These are phyloP conservation scores for Dalbergia cultrata DNA, from an alignment of 306 rosid species.

Conservation along the genomic window DNA sequence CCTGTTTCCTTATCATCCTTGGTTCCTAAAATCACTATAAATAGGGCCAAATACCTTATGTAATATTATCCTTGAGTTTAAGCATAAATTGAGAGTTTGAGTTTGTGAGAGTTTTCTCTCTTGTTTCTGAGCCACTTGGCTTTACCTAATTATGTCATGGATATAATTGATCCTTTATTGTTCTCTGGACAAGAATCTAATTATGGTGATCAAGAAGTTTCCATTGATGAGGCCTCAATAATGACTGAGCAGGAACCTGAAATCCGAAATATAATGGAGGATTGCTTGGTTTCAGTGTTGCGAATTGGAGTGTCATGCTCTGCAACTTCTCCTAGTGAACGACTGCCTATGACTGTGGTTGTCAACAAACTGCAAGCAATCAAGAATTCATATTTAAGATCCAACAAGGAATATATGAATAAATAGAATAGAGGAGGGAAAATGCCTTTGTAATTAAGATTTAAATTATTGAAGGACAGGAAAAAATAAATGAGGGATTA, in stretches of 20 bases:
- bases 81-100: too few relatives aligned
- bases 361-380: constrained; percentile 45
- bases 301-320: constrained; percentile 55
- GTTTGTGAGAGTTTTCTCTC: too few relatives aligned
- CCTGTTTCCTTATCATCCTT: too few relatives aligned
- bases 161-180: constrained; percentile 49
- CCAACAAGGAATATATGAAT: not conserved
- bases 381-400: constrained; percentile 4
- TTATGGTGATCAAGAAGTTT: not conserved
- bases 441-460: too few relatives aligned
- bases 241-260: not conserved
- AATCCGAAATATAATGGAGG: not conserved
- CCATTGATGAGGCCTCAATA: constrained; percentile 23
- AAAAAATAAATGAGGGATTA: too few relatives aligned
- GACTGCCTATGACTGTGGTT: constrained; percentile 29
- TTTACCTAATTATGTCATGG: constrained; percentile 44
- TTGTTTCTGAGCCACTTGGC: too few relatives aligned
- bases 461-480: too few relatives aligned
- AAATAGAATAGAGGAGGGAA: too few relatives aligned
- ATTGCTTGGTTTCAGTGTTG: constrained; percentile 43
- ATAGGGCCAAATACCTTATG: too few relatives aligned
- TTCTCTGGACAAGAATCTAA: constrained; percentile 20
- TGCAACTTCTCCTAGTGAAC: constrained; percentile 33
- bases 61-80: too few relatives aligned
- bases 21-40: too few relatives aligned